These are phyloP conservation scores for Talaromyces wortmannii DNA, from an alignment of 495 filamentous ascomycete species.

Conservation along the genomic window DNA sequence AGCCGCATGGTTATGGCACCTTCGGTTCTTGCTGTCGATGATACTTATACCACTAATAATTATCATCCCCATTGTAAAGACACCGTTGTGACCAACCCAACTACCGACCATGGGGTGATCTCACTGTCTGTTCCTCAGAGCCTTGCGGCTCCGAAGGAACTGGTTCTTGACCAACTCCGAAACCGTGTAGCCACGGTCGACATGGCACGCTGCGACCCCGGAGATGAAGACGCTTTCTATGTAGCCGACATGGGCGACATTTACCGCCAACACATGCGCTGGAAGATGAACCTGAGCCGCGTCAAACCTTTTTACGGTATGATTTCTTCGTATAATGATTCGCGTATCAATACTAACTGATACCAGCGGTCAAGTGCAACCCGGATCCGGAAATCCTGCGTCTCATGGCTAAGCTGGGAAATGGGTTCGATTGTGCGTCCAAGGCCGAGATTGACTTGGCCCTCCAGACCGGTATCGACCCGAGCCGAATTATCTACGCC, in stretches of 20 bases:
- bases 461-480: constrained; percentile 75
- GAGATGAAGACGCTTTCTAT: constrained; percentile 95
- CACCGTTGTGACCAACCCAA: not conserved
- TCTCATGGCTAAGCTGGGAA: constrained; percentile 79
- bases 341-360: constrained; percentile 5
- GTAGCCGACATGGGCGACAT: constrained; percentile 97
- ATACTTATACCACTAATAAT: constrained; percentile 36
- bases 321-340: constrained; percentile 13
- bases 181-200: constrained; percentile 75
- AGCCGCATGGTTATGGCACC: constrained; percentile 62
- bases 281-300: constrained; percentile 88
- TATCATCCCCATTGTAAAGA: constrained; percentile 17
- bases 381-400: constrained; percentile 83
- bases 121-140: constrained; percentile 30
- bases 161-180: constrained; percentile 77
- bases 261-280: constrained; percentile 96
- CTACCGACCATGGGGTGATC: constrained; percentile 31
- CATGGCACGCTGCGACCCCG: constrained; percentile 75
- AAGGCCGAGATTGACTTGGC: constrained; percentile 94
- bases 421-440: constrained; percentile 97
- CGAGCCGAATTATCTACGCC: constrained; percentile 93
- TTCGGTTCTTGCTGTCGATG: constrained; percentile 53
- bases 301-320: constrained; percentile 96
- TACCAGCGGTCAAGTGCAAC: constrained; percentile 93
- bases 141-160: constrained; percentile 40